A percentile compares a stretch with the other conserved stretches of the same genome.
These are phyloP conservation scores for Trichaptum fuscoviolaceum DNA, from an alignment of 768 basidiomycete genomes.

Conservation along the genomic window DNA sequence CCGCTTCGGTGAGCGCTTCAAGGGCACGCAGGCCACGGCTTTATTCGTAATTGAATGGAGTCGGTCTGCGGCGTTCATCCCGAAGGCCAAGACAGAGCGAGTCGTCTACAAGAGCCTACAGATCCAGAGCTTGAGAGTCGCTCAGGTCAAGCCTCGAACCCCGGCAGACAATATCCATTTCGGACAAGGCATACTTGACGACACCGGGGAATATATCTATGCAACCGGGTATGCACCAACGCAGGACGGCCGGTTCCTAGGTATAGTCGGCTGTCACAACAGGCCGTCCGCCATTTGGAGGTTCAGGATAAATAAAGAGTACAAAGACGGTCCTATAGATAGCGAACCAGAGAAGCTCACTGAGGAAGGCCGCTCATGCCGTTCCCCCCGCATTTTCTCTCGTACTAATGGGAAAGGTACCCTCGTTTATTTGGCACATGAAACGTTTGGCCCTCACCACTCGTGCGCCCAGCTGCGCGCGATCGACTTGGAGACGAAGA, in stretches of 20 bases:
- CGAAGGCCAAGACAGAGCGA: constrained; percentile 6
- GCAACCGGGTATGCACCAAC: constrained; percentile 61
- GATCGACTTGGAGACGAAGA: constrained; percentile 26
- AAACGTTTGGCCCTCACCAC: constrained; percentile 54
- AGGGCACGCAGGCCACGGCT: constrained; percentile 44
- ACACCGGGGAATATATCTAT: constrained; percentile 35
- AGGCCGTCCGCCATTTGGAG: constrained; percentile 55
- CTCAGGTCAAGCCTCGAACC: constrained; percentile 11
- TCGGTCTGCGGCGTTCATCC: constrained; percentile 8
- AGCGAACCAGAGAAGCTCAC: constrained; percentile 35
- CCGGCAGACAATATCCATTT: constrained; percentile 30
- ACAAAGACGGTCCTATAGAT: constrained; percentile 14
- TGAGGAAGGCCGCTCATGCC: constrained; percentile 39
- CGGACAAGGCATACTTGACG: constrained; percentile 52
- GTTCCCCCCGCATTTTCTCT: constrained; percentile 50
- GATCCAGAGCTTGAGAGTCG: constrained; percentile 6
- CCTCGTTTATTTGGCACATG: constrained; percentile 51
- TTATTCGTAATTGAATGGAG: constrained; percentile 53
- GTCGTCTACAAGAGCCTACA: constrained; percentile 12
- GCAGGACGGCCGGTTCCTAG: constrained; percentile 51
- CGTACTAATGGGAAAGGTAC: constrained; percentile 19
- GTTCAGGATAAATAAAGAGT: constrained; percentile 26
- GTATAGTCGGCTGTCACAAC: constrained; percentile 56
- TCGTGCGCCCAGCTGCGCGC: constrained; percentile 48
- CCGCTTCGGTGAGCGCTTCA: constrained; percentile 59